Evolutionary conservation across 2,329 filamentous ascomycete genomes (phyloP), one percentile per base, ranked within the genome.

Genomic region (Colletotrichum theobromicola): DNA sequence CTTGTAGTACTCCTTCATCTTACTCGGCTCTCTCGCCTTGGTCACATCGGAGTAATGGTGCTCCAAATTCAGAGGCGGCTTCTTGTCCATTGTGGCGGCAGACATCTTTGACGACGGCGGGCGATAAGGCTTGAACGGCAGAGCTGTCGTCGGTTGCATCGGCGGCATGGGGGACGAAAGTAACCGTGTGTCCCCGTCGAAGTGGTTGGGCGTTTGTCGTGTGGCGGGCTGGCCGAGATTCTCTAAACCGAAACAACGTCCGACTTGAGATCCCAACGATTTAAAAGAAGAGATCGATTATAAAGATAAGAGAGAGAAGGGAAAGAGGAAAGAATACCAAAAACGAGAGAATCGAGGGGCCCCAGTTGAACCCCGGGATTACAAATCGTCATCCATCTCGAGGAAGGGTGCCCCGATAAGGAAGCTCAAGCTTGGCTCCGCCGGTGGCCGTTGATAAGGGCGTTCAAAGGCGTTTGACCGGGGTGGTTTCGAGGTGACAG

Each of bases 1-100:
- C 84, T 95, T 95, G 88, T 98, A 98, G 83, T 96, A 95, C 46
- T 89, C 81, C 87, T 98, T 98, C 82, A 98, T 89, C 57, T 87
- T 87, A 80, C 92, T 97, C 8, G 90, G 86, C 8, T 86, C 78
- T 10, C 95, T 90, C 61, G 90, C 89, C 80, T 89, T 92, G 62
- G 95, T 93, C 58, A 91, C 88, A 72, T 91, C 87, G 1, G 94
- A 96, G 78, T 93, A 93, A 81, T 96, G 93, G 82, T 98, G 94
- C 78, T 92, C 93, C 75, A 98, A 87, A 82, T 98, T 94, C 77
- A 92, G 86, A 7, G 96, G 95, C 72, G 77, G 77, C 42, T 42
- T 61, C 67, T 69, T 35, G 35, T 74, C 70, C 58, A 67, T 62
- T 30, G 57, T 9, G 10, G 62, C 37, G 62, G 68, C 46, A 7